Conservation (phyloP, 2,329 filamentous ascomycete species). For the Pseudocercospora fijiensis region DNA sequence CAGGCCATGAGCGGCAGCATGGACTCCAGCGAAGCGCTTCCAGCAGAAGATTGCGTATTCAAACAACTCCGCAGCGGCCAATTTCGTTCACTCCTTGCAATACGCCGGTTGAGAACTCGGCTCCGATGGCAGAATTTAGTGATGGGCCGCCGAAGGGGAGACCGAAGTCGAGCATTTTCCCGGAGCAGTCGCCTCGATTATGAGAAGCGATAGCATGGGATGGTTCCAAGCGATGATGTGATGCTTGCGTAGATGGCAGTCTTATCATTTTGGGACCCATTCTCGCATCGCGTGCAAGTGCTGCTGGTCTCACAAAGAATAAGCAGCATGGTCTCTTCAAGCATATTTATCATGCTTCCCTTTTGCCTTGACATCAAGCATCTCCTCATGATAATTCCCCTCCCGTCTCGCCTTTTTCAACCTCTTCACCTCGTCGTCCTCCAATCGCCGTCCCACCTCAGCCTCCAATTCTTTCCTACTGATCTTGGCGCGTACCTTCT, state of each 20-base stretch:
- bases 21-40: background rate
- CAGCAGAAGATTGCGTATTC: background rate
- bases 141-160: background rate
- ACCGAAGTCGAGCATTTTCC: background rate
- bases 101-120: background rate
- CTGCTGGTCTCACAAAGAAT: background rate
- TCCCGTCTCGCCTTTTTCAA: conserved; percentile 81
- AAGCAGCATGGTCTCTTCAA: conserved; percentile 21
- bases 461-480: conserved; percentile 65
- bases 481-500: conserved; percentile 81
- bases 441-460: conserved; percentile 34
- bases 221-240: background rate
- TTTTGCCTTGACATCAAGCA: conserved; percentile 86
- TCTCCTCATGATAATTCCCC: conserved; percentile 83
- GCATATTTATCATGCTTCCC: conserved; percentile 86
- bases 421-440: conserved; percentile 78
- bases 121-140: background rate
- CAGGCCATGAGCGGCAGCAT: background rate
- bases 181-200: background rate
- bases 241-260: background rate
- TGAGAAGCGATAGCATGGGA: background rate
- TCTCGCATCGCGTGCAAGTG: no score
- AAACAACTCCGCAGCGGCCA: background rate
- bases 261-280: no score
- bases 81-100: background rate